Percentiles rank a stretch among this genome's conserved stretches.
Evolutionary conservation across 768 basidiomycete species (phyloP).

Genomic region (Galerina sulciceps): DNA sequence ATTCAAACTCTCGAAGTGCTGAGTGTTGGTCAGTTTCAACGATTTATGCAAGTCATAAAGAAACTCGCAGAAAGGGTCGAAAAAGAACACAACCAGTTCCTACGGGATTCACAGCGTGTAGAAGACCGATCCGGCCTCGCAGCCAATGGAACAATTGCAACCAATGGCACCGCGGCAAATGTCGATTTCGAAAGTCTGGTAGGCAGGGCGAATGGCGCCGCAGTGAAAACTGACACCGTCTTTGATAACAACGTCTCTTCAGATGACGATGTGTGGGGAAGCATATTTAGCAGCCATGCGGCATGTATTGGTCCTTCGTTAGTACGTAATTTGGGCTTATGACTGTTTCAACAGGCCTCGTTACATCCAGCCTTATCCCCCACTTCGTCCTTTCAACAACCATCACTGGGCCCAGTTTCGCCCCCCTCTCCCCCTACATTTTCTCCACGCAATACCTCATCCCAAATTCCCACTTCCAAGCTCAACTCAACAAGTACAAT

Average conservation of each 20-base stretch:
- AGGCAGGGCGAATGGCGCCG: slow-evolving; percentile 52
- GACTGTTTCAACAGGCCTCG: no score
- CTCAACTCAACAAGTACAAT: slow-evolving; percentile 39
- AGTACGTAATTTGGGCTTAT: neutral
- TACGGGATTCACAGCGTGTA: slow-evolving; percentile 89
- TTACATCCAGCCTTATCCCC: slow-evolving; percentile 18
- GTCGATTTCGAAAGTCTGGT: slow-evolving; percentile 88
- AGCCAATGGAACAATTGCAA: slow-evolving; percentile 51
- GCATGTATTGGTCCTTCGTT: slow-evolving; percentile 17
- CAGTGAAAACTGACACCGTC: slow-evolving; percentile 50
- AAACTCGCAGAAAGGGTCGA: slow-evolving; percentile 87
- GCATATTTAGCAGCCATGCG: slow-evolving; percentile 58
- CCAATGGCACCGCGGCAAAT: slow-evolving; percentile 33
- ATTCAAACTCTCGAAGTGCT: slow-evolving; percentile 50
- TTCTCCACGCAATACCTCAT: slow-evolving; percentile 23
- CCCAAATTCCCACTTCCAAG: slow-evolving; percentile 42
- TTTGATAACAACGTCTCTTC: slow-evolving; percentile 48
- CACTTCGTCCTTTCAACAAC: neutral
- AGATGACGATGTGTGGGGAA: slow-evolving; percentile 90
- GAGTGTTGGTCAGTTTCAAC: slow-evolving; percentile 86
- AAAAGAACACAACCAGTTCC: slow-evolving; percentile 88
- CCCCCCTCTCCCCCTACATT: slow-evolving; percentile 24
- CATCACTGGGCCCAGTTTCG: neutral
- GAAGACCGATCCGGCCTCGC: slow-evolving; percentile 73
- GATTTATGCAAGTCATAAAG: slow-evolving; percentile 87